Evolutionary conservation across 2,329 filamentous ascomycete genomes (phyloP), one percentile per base, ranked within the genome.

Genomic region (Paracoccidioides lutzii): DNA sequence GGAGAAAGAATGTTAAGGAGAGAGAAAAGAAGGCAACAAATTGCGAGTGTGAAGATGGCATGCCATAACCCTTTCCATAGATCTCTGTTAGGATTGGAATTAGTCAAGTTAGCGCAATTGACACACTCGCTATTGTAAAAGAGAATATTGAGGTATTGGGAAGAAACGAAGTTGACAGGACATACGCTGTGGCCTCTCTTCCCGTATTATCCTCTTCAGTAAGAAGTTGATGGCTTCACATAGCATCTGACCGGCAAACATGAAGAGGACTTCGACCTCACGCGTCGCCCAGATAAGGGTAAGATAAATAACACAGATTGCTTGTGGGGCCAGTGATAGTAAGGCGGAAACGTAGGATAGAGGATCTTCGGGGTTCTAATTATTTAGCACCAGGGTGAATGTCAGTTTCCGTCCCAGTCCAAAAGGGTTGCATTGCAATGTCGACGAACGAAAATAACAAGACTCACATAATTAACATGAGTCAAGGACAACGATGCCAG

Each of bases 11-110:
- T 30, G 82, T 78, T 58, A 97, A 74, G 59, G 87, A 93, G 56
- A 95, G 75, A 57, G 88, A 85, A 79, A 95, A 97, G 76, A 89
- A 98, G 55, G 86, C 81, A 59, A 91, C 87, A 69, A 96, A 98
- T 74, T 98, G 93, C 7, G 93, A 87, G 73, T 98, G 93, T 41
- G 90, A 96, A 6, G 81, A 84, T 9, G 93, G 93, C 94, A 98
- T 98, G 64, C 93, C 94, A 68, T 98, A 98, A 60, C 93, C 93
- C 71, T 95, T 95, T 55, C 89, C 81, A 66, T 90, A 83, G 8
- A 43, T 51, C 41, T 53, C 51, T 51, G 32, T 14, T 38, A 15
- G 33, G 12, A 45, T 35, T 35, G 22, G 42, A 40, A n/a, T 37
- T 30, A 38, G 46, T 9, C 46, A 37, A 22, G 33, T 49, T 49